Conservation (phyloP, 140 eudicot species). For the Ambrosia hybrid region DNA sequence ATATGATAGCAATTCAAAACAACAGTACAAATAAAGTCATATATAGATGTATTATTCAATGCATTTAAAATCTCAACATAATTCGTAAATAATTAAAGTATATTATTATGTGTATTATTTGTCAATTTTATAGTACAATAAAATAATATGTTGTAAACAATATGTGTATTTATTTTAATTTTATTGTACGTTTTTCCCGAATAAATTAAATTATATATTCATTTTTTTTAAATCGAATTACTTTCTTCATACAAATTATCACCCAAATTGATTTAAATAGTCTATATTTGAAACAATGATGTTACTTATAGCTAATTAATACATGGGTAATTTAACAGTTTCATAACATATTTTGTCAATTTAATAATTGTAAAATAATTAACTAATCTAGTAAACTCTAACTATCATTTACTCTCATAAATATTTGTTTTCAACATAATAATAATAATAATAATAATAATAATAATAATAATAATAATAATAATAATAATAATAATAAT, state of each 20-base stretch:
- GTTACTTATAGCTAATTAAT: not conserved
- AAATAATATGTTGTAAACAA: not conserved
- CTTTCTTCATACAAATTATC: not conserved
- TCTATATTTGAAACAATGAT: not conserved
- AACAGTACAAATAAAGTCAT: constrained; percentile 23
- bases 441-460: too few species aligned
- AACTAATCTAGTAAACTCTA: not conserved
- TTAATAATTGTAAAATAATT: not conserved
- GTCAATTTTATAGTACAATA: not conserved
- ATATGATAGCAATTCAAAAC: constrained; percentile 26
- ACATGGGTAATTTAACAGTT: not conserved
- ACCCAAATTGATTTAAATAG: not conserved
- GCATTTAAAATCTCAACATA: constrained; percentile 13
- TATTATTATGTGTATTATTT: not conserved
- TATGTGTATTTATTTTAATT: not conserved
- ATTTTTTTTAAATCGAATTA: not conserved
- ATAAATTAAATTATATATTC: too few species aligned
- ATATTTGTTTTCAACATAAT: not conserved
- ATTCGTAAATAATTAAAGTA: not conserved
- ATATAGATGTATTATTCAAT: not conserved
- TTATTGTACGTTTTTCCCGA: not conserved
- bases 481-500: too few species aligned
- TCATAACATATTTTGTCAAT: not conserved
- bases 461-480: too few species aligned
- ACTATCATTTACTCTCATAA: not conserved